phyloP scores from a whole-genome alignment of 169 alveolate species.

The Theileria luwenshuni region DNA sequence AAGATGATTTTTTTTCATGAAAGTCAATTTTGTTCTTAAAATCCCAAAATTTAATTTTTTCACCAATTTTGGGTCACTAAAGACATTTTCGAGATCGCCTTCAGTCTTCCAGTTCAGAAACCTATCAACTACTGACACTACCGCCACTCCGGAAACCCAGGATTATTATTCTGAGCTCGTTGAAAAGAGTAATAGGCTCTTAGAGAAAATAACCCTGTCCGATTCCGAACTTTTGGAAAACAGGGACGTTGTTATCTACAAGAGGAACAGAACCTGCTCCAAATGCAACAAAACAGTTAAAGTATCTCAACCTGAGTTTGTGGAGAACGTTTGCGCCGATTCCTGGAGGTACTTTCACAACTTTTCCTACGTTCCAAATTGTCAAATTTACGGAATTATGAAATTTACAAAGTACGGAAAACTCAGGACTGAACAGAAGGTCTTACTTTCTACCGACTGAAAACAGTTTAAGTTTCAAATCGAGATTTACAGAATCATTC shows the following conservation, averaged over 20 bases:
- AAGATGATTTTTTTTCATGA: no score
- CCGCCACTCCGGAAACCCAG: background rate
- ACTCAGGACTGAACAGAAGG: conserved; percentile 43
- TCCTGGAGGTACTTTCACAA: conserved; percentile 67
- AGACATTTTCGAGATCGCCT: background rate
- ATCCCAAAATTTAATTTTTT: background rate
- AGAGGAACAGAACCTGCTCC: conserved; percentile 54
- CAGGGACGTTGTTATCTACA: conserved; percentile 65
- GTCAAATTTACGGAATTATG: conserved; percentile 58
- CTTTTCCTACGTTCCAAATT: conserved; percentile 37
- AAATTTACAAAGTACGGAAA: conserved; percentile 30
- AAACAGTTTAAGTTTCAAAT: background rate
- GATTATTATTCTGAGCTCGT: conserved; percentile 1
- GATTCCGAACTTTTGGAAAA: conserved; percentile 29
- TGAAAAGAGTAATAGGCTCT: conserved; percentile 33
- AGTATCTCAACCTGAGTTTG: conserved; percentile 34
- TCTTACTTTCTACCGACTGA: background rate
- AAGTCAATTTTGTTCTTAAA: background rate
- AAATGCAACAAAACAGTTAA: conserved; percentile 34
- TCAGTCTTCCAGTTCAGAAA: background rate
- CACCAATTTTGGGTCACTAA: background rate
- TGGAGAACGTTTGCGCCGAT: conserved; percentile 43
- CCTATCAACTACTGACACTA: background rate
- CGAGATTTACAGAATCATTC: background rate
- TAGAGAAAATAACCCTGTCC: conserved; percentile 32